Evolutionary conservation across 2,329 filamentous ascomycete species (phyloP).

Genomic region (Xenoacremonium recifei): DNA sequence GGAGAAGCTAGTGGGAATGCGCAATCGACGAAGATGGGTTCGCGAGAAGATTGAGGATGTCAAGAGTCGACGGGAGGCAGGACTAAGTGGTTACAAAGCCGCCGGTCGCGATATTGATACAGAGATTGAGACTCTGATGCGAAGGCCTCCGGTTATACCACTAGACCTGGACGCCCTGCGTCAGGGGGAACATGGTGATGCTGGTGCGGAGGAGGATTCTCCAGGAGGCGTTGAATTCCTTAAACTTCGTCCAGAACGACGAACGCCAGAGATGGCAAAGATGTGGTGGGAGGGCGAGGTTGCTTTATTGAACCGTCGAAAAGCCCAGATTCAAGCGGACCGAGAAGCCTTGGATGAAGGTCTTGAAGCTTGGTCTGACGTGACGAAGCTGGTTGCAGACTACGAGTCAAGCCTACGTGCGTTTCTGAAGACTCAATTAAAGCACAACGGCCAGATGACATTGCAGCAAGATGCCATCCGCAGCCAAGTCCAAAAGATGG

Average conservation of each 20-base stretch:
- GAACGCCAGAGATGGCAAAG: conserved; percentile 68
- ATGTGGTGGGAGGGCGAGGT: conserved; percentile 70
- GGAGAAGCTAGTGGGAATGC: conserved; percentile 59
- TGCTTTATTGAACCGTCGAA: conserved; percentile 51
- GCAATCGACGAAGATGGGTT: conserved; percentile 58
- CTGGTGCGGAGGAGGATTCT: conserved; percentile 21
- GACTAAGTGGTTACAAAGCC: conserved; percentile 68
- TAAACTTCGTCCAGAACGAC: conserved; percentile 59
- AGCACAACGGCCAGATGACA: conserved; percentile 27
- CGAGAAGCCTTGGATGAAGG: conserved; percentile 66
- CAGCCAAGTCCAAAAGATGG: conserved; percentile 55
- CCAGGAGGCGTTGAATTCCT: conserved; percentile 54
- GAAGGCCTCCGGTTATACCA: conserved; percentile 53
- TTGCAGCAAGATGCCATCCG: conserved; percentile 39
- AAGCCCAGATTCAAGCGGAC: conserved; percentile 58
- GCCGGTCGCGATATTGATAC: conserved; percentile 65
- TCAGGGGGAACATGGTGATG: conserved; percentile 10
- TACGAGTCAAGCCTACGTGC: conserved; percentile 65
- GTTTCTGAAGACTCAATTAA: conserved; percentile 43
- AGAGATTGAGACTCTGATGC: conserved; percentile 59
- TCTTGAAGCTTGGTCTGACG: conserved; percentile 63
- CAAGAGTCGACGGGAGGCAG: conserved; percentile 65
- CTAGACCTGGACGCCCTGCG: conserved; percentile 47
- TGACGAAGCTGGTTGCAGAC: conserved; percentile 55
- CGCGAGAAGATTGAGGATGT: conserved; percentile 60